Percentiles rank a stretch among this genome's conserved stretches.
phyloP scores from a whole-genome alignment of 345 rosid genomes.

The Pistacia atlantica region DNA sequence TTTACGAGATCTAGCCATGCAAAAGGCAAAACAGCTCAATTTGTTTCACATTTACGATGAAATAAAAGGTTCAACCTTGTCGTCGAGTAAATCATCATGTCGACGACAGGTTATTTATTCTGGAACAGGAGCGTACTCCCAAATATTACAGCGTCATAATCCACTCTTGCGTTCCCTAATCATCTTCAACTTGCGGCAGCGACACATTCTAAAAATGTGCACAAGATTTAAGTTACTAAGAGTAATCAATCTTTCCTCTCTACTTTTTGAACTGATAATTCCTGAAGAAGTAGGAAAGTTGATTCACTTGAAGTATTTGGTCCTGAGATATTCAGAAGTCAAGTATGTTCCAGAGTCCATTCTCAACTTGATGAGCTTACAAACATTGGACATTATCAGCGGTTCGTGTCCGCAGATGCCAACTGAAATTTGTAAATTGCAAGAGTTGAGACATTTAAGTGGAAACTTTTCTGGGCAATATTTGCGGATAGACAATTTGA shows the following conservation, averaged over 20 bases:
- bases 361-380: too few species aligned
- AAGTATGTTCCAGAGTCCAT: too few species aligned
- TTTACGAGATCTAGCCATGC: too few species aligned
- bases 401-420: background rate
- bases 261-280: too few species aligned
- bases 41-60: too few species aligned
- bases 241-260: too few species aligned
- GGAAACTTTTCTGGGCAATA: background rate
- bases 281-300: too few species aligned
- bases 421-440: background rate
- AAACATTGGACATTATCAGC: background rate
- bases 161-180: slow-evolving; percentile 2
- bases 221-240: background rate
- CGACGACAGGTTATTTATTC: background rate
- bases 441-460: background rate
- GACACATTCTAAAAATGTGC: background rate
- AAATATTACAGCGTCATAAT: background rate
- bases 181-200: background rate
- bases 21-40: too few species aligned
- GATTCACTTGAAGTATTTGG: too few species aligned
- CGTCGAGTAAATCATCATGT: background rate
- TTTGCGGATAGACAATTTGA: background rate
- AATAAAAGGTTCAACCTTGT: too few species aligned
- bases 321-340: too few species aligned
- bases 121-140: too few species aligned